Base-by-base conservation (phyloP, 2,329 filamentous ascomycete genomes). In the Rhytidhysteron rufulum region DNA sequence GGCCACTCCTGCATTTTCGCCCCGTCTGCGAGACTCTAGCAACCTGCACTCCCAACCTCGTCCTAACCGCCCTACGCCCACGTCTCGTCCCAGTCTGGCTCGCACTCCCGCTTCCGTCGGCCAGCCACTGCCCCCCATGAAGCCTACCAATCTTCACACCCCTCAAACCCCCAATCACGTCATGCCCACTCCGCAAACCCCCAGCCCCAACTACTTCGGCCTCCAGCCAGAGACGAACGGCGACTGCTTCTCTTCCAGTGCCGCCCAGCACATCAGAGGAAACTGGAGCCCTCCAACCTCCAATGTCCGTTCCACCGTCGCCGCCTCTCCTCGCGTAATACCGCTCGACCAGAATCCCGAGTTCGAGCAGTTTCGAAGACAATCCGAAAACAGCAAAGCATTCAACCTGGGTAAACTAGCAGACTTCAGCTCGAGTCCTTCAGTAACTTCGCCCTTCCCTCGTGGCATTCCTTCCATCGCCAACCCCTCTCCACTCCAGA, bases 161-260 rank as follows among this genome's bases (percentile, higher is more conserved):
- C 45, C 54, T 29, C 62, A 58, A 41, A 57, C 61, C 4, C 60
- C 62, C 10, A 51, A 44, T 47, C 52, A 55, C 45, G 49, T 56
- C 19, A 42, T 44, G 29, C 60, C 63, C 34, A 50, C 56, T n/a
- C 53, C 57, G 4, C 53, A 54, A 31, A 63, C 58, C 4, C 63
- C 75, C 18, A 91, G 87, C 60, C 87, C 88, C 10, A 94, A 90
- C 62, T 95, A 95, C 66, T 95, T 95, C 62, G 86, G 86, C 41
- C 79, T 94, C 44, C 72, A 82, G 21, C 69, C 87, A 47, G 82
- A 88, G 43, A 63, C 79, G 16, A 65, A 69, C 33, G 72, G 67
- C 40, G 81, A 86, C 45, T 72, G 77, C 18, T 76, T 82, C 45
- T 82, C 83, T 39, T 84, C 83, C 3, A 71, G 67, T 46, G 66